Percentiles rank a stretch among this genome's conserved stretches.
Conservation (phyloP, 306 rosid genomes). For the Begonia loranthoides region DNA sequence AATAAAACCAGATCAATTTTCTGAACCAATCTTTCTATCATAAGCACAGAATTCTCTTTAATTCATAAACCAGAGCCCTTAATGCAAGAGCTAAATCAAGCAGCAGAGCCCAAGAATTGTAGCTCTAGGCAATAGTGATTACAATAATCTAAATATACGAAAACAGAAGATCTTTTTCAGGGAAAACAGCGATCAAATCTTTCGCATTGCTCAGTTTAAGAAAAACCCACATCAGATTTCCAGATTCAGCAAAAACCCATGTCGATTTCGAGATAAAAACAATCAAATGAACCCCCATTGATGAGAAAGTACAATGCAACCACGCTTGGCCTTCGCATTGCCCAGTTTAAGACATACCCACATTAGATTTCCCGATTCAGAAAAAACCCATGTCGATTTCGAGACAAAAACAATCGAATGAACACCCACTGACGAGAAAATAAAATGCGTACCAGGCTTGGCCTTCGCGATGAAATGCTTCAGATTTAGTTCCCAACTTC, state of each 20-base stretch:
- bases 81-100: background rate
- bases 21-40: background rate
- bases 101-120: background rate
- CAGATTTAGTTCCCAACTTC: conserved; percentile 67
- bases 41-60: background rate
- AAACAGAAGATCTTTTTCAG: background rate
- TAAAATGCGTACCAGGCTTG: conserved; percentile 35
- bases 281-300: background rate
- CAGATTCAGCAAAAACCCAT: background rate
- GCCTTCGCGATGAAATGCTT: conserved; percentile 56
- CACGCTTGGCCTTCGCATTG: background rate
- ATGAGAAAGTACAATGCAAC: background rate
- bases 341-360: background rate
- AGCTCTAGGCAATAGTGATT: background rate
- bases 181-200: background rate
- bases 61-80: too few species aligned
- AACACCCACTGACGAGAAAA: too few species aligned
- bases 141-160: background rate
- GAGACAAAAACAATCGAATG: background rate
- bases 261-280: background rate
- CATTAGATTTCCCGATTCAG: background rate
- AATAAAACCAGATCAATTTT: background rate
- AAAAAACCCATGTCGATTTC: background rate
- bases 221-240: background rate
- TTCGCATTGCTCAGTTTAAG: background rate